Evolutionary conservation across 163 green algal species (phyloP).

Genomic region (Prototheca stagnorum): DNA sequence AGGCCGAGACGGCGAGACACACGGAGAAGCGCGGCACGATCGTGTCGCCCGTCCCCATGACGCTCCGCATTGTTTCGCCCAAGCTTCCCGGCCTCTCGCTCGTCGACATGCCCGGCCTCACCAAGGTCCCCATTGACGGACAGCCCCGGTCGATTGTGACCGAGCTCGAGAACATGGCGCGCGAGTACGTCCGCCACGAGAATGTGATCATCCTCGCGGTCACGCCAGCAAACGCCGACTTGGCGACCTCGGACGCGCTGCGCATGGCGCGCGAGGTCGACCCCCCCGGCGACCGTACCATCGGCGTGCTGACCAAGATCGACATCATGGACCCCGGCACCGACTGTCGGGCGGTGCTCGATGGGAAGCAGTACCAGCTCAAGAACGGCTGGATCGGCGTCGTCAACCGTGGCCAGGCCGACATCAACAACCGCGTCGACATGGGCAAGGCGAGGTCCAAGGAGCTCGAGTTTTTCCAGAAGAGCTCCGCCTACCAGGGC

Average conservation of each 20-base stretch:
- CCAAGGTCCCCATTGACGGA: constrained; percentile 89
- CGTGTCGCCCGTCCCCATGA: constrained; percentile 77
- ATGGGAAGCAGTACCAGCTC: constrained; percentile 48
- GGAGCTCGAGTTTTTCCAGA: constrained; percentile 76
- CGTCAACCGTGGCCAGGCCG: constrained; percentile 79
- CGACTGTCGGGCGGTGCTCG: constrained; percentile 61
- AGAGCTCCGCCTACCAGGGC: constrained; percentile 21
- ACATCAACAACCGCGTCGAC: constrained; percentile 69
- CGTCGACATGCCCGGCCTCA: constrained; percentile 89
- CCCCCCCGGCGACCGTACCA: constrained; percentile 59
- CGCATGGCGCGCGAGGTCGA: constrained; percentile 80
- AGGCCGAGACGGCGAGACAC: constrained; percentile 70
- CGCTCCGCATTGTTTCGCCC: constrained; percentile 71
- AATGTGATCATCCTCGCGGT: constrained; percentile 93
- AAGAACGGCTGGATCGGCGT: constrained; percentile 86
- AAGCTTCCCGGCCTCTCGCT: constrained; percentile 79
- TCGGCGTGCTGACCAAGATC: constrained; percentile 87
- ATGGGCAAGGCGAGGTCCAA: constrained; percentile 55
- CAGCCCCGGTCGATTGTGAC: constrained; percentile 77
- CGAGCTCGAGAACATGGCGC: constrained; percentile 10
- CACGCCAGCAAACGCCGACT: constrained; percentile 84
- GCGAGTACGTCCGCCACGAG: constrained; percentile 44
- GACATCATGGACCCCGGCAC: constrained; percentile 96
- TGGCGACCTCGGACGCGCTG: constrained; percentile 83
- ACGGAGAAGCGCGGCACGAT: constrained; percentile 52